These are phyloP conservation scores for Ustilago esculenta DNA, from an alignment of 1,284 basidiomycete species.

Conservation along the genomic window DNA sequence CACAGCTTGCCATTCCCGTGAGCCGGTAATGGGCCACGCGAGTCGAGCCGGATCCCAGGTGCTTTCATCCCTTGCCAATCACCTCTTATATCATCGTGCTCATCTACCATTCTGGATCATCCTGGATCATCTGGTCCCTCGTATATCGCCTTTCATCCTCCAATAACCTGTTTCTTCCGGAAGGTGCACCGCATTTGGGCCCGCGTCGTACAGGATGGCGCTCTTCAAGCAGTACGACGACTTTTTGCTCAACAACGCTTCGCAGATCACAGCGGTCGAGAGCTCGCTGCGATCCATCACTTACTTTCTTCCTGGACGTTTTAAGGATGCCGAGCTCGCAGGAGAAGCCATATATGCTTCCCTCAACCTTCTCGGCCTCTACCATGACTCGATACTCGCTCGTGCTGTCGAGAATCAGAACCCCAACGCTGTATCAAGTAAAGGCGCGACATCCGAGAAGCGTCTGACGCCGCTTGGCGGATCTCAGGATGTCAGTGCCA, in stretches of 20 bases:
- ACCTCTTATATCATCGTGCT: too few relatives aligned
- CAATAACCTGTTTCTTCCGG: neutral
- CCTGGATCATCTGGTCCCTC: too few relatives aligned
- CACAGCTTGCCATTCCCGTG: too few relatives aligned
- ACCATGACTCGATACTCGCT: constrained; percentile 69
- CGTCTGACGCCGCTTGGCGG: neutral
- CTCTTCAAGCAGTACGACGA: constrained; percentile 60
- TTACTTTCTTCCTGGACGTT: constrained; percentile 92
- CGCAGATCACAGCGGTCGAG: constrained; percentile 79
- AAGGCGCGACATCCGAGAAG: constrained; percentile 7
- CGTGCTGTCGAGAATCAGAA: constrained; percentile 55
- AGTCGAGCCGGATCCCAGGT: constrained; percentile 13
- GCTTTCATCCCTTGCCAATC: too few relatives aligned
- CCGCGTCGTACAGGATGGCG: constrained; percentile 34
- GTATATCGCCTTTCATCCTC: neutral
- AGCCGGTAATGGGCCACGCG: constrained; percentile 11
- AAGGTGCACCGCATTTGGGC: neutral
- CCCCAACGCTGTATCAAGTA: neutral
- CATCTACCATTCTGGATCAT: too few relatives aligned
- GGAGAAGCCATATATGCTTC: constrained; percentile 66
- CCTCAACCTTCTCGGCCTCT: constrained; percentile 68
- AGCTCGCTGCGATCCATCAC: constrained; percentile 86
- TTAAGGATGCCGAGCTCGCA: constrained; percentile 89
- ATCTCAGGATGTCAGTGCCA: constrained; percentile 2
- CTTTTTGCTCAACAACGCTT: constrained; percentile 62